Evolutionary conservation across 2,329 filamentous ascomycete species (phyloP).

Genomic region (Sporothrix brasiliensis): DNA sequence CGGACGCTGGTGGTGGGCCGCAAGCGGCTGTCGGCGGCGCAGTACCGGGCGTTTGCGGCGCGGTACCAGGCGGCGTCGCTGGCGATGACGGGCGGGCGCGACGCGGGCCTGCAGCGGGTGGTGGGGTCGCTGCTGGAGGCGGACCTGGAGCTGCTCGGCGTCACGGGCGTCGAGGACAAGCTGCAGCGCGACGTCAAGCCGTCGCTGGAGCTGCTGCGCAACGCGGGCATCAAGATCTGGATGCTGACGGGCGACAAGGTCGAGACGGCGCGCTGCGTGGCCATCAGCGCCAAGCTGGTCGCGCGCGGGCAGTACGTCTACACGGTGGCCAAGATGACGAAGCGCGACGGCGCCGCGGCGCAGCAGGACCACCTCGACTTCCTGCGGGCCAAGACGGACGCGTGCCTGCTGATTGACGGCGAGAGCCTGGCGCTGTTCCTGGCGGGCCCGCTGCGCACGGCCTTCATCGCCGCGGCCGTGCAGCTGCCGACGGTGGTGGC

Average conservation of each 20-base stretch:
- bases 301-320: constrained; percentile 94
- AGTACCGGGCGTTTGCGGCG: constrained; percentile 78
- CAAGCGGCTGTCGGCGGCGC: constrained; percentile 74
- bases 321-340: constrained; percentile 82
- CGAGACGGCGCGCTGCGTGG: constrained; percentile 94
- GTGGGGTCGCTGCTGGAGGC: constrained; percentile 81
- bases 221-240: constrained; percentile 99
- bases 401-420: constrained; percentile 89
- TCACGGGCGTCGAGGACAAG: constrained; percentile 97
- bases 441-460: constrained; percentile 68
- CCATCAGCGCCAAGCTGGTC: constrained; percentile 91
- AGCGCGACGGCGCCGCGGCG: constrained; percentile 73
- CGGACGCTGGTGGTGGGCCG: constrained; percentile 94
- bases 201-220: constrained; percentile 89
- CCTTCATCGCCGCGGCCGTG: constrained; percentile 88
- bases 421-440: constrained; percentile 86
- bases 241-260: constrained; percentile 99
- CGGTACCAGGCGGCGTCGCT: constrained; percentile 80
- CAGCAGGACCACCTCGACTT: constrained; percentile 82
- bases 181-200: constrained; percentile 95
- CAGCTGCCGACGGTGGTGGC: constrained; percentile 89
- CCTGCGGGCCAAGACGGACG: constrained; percentile 81
- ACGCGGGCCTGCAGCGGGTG: constrained; percentile 77
- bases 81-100: constrained; percentile 71
- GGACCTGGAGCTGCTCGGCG: constrained; percentile 89